These are phyloP conservation scores for Dictyostelium discoideum DNA, from an alignment of 78 protist genomes.

Conservation along the genomic window dicty_2.7 NC_007090.3:2855501-2856000, in stretches of 20 bases:
- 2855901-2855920: not conserved
- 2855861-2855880: not conserved
- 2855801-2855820: conserved; percentile 26
- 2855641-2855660: conserved; percentile 52
- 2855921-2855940: not conserved
- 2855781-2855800: not conserved
- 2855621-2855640: conserved; percentile 37
- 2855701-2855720: conserved; percentile 43
- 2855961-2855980: too few species aligned
- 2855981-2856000: too few species aligned
- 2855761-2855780: conserved; percentile 45
- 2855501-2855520: not conserved
- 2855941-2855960: not conserved
- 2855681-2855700: conserved; percentile 58
- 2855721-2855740: conserved; percentile 40
- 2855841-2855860: not conserved
- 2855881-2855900: not conserved
- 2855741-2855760: conserved; percentile 37
- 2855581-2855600: conserved; percentile 57
- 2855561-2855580: conserved; percentile 30
- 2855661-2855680: conserved; percentile 39
- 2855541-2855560: conserved; percentile 1
- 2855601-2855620: conserved; percentile 9
- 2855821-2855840: not conserved
- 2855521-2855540: not conserved